Conservation (phyloP, 345 rosid species). For the Ricinus communis region DNA sequence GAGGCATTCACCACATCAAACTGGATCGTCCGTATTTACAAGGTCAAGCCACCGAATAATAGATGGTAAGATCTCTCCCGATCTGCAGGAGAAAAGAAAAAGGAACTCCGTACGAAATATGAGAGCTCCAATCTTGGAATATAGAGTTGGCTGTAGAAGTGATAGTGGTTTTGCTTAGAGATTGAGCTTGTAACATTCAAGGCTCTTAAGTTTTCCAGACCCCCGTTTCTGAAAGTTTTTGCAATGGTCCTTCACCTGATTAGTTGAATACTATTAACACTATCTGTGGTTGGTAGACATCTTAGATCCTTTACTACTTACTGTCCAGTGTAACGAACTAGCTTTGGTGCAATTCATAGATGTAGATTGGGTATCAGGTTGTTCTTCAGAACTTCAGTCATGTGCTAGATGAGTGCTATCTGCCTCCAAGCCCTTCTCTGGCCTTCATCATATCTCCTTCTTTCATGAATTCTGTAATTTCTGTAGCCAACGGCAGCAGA, state of each 20-base stretch:
- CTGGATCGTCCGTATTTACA: constrained; percentile 97
- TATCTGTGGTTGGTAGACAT: not conserved
- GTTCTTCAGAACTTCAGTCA: too few relatives aligned
- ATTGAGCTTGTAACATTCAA: constrained; percentile 20
- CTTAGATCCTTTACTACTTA: constrained; percentile 4
- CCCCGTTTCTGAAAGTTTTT: constrained; percentile 19
- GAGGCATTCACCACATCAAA: constrained; percentile 97
- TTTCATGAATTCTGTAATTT: too few relatives aligned
- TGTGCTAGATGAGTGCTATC: too few relatives aligned
- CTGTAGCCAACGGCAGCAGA: too few relatives aligned
- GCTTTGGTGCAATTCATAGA: constrained; percentile 1
- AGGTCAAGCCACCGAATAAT: constrained; percentile 91
- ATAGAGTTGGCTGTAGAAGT: constrained; percentile 5
- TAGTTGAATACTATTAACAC: constrained; percentile 15
- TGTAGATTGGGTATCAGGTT: not conserved
- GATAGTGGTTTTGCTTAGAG: not conserved
- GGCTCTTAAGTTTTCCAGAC: constrained; percentile 26
- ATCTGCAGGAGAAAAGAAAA: not conserved
- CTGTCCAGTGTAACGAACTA: not conserved
- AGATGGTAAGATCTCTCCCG: constrained; percentile 56
- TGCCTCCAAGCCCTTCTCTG: too few relatives aligned
- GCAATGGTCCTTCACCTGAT: constrained; percentile 7
- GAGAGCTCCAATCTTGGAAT: not conserved
- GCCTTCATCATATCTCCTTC: too few relatives aligned
- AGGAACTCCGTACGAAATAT: not conserved